Conservation (phyloP, 202 grass and related monocot genomes). For the Zizania palustris region DNA sequence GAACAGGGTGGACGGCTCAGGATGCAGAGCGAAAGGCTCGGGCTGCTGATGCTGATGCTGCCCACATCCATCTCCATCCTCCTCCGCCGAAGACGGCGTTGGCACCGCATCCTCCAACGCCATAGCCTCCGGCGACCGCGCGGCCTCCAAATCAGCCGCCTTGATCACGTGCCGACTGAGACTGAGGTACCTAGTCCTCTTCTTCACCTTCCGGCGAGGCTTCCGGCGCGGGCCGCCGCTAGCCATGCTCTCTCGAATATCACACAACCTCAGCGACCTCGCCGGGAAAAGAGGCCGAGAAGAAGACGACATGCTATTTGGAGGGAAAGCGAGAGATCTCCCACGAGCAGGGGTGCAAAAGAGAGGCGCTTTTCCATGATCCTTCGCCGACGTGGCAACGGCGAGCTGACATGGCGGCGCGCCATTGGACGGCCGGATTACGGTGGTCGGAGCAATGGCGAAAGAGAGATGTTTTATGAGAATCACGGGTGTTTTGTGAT, state of each 20-base stretch:
- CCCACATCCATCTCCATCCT: not conserved
- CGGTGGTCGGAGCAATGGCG: not conserved
- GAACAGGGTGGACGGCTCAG: conserved; percentile 57
- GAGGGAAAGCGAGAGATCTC: conserved; percentile 50
- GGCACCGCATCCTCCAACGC: not conserved
- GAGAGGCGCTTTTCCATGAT: conserved; percentile 41
- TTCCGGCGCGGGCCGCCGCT: conserved; percentile 32
- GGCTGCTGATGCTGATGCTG: conserved; percentile 33
- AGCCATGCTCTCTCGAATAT: conserved; percentile 2
- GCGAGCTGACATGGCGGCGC: not conserved
- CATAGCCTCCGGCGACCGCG: not conserved
- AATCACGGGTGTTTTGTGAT: conserved; percentile 64
- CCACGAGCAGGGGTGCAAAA: conserved; percentile 18
- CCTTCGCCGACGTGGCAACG: conserved; percentile 47
- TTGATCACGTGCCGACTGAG: conserved; percentile 51
- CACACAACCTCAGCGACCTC: not conserved
- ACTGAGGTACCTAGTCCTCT: conserved; percentile 75
- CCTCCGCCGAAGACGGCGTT: conserved; percentile 1
- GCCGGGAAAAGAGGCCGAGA: not conserved
- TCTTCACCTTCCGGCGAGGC: conserved; percentile 42
- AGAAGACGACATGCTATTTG: conserved; percentile 14
- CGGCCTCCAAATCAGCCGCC: not conserved
- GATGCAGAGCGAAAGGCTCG: conserved; percentile 57
- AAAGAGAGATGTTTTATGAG: conserved; percentile 12
- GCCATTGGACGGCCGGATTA: conserved; percentile 37